Evolutionary conservation across 306 rosid species (phyloP).

Genomic region (Herpetospermum pedunculosum): DNA sequence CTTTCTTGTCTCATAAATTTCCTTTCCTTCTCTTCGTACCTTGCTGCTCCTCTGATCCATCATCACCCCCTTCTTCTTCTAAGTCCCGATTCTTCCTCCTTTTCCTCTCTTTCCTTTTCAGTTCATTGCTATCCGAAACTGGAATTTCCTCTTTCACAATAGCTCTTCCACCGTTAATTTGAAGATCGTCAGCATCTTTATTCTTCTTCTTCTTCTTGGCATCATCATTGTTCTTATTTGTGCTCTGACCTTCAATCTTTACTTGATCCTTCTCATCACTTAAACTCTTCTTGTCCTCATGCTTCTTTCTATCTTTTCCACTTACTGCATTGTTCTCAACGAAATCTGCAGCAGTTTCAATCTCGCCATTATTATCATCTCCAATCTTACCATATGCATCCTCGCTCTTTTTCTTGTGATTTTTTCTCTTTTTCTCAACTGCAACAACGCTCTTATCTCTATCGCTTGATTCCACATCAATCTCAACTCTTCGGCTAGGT

Average conservation of each 20-base stretch:
- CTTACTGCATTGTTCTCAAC: background rate
- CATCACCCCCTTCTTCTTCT: slow-evolving; percentile 7
- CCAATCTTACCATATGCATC: background rate
- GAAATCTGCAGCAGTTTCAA: background rate
- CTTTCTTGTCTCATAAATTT: background rate
- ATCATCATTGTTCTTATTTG: background rate
- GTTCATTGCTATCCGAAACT: background rate
- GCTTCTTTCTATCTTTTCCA: slow-evolving; percentile 7
- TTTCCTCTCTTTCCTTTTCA: background rate
- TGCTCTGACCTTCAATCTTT: background rate
- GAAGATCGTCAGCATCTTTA: background rate
- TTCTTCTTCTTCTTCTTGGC: background rate
- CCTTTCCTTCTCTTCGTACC: slow-evolving; percentile 16
- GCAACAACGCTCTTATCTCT: background rate
- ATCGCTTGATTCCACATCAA: background rate
- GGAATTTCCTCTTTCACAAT: background rate
- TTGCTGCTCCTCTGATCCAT: slow-evolving; percentile 6
- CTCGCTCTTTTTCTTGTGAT: slow-evolving; percentile 7
- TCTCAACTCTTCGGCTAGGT: background rate
- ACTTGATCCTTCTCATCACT: background rate
- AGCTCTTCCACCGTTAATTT: background rate
- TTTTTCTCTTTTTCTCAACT: slow-evolving; percentile 4
- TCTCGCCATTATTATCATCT: background rate
- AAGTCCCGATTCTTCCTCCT: slow-evolving; percentile 2
- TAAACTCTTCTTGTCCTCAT: background rate